Conservation (phyloP, 768 basidiomycete species). For the Fibroporia radiculosa region DNA sequence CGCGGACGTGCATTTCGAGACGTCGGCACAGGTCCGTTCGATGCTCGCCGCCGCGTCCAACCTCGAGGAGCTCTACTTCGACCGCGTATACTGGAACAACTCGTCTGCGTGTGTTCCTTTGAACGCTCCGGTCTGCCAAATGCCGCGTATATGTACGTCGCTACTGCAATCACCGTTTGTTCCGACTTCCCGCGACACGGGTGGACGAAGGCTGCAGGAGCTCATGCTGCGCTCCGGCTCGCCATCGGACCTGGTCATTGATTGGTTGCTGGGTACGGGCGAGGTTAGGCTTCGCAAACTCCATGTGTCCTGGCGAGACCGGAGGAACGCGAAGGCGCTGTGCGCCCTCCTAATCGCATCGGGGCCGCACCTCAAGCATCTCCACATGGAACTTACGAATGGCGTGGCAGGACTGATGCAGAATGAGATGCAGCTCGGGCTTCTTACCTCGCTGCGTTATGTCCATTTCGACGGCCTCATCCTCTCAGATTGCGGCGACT, state of each 20-base stretch:
- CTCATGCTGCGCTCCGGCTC: constrained; percentile 13
- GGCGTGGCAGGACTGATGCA: not conserved
- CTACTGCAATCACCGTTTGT: no score
- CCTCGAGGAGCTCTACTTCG: constrained; percentile 7
- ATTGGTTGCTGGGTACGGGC: constrained; percentile 8
- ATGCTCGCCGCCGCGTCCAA: constrained; percentile 10
- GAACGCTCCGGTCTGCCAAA: not conserved
- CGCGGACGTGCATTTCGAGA: constrained; percentile 13
- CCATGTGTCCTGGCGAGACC: constrained; percentile 11
- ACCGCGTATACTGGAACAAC: constrained; percentile 10
- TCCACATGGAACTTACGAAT: constrained; percentile 8
- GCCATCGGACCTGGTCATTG: constrained; percentile 4
- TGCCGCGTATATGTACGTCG: not conserved
- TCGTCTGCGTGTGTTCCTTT: not conserved
- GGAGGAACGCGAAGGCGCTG: constrained; percentile 8
- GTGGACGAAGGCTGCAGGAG: not conserved
- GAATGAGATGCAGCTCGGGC: constrained; percentile 1
- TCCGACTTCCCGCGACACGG: no score
- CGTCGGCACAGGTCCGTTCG: constrained; percentile 6
- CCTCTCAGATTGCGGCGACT: constrained; percentile 7
- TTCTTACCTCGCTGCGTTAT: constrained; percentile 6
- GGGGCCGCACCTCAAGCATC: constrained; percentile 6
- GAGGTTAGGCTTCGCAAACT: constrained; percentile 5
- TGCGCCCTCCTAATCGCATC: constrained; percentile 8
- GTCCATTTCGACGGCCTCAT: constrained; percentile 12